Conservation (phyloP, 1,139 yeast species). For the Lodderomyces parapsilosis region DNA sequence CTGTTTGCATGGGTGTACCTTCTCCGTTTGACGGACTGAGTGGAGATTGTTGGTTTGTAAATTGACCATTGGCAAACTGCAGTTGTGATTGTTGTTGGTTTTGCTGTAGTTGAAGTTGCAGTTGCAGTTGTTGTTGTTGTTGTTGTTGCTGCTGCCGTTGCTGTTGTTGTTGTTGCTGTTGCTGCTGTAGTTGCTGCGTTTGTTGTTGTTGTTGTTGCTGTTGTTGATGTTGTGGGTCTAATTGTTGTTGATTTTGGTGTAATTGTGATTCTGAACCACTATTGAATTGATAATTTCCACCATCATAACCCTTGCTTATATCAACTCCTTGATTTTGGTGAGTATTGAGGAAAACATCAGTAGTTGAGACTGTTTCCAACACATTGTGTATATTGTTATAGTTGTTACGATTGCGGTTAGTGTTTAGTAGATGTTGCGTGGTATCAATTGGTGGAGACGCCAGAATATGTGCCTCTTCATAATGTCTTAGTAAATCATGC, state of each 20-base stretch:
- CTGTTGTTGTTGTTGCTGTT: constrained; percentile 15
- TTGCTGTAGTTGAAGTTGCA: constrained; percentile 9
- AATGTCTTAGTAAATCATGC: constrained; percentile 90
- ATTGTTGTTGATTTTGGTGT: constrained; percentile 14
- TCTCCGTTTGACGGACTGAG: constrained; percentile 15
- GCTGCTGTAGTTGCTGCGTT: constrained; percentile 17
- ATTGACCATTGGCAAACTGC: constrained; percentile 6
- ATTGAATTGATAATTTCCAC: constrained; percentile 16
- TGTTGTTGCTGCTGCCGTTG: constrained; percentile 16
- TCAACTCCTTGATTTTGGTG: constrained; percentile 11
- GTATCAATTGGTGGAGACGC: constrained; percentile 61
- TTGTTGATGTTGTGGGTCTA: constrained; percentile 17
- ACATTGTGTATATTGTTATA: constrained; percentile 47
- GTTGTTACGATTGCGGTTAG: constrained; percentile 35
- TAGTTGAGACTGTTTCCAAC: constrained; percentile 80
- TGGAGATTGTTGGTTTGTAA: constrained; percentile 17
- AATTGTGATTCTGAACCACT: constrained; percentile 16
- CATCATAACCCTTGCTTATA: constrained; percentile 15
- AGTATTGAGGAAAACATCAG: constrained; percentile 73
- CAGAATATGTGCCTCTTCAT: constrained; percentile 93
- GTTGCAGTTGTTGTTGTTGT: constrained; percentile 14
- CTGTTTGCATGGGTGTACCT: constrained; percentile 33
- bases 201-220: constrained; percentile 16
- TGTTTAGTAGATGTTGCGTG: constrained; percentile 29
- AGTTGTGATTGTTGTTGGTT: constrained; percentile 12